A percentile compares a stretch with the other conserved stretches of the same genome.
Conservation (phyloP, 805 yeast species). For the Starmerella ratchasimensis region DNA sequence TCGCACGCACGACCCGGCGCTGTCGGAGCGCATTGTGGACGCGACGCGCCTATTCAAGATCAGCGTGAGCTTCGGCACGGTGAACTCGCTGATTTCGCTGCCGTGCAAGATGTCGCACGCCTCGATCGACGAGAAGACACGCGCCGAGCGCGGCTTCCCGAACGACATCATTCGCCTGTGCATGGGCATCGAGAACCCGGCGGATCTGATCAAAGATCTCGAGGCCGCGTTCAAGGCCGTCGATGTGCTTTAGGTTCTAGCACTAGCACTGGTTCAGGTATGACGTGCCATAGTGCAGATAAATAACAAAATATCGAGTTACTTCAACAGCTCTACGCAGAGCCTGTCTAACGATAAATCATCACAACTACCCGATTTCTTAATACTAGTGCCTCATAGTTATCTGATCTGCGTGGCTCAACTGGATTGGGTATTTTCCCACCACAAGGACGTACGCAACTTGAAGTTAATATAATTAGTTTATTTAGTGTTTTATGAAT, state of each 20-base stretch:
- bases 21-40: slow-evolving; percentile 62
- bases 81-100: slow-evolving; percentile 79
- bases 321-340: too few relatives aligned
- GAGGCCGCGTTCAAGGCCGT: slow-evolving; percentile 54
- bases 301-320: too few relatives aligned
- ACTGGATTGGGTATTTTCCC: too few relatives aligned
- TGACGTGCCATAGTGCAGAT: too few relatives aligned
- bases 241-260: slow-evolving; percentile 31
- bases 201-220: slow-evolving; percentile 72
- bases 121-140: slow-evolving; percentile 75
- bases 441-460: too few relatives aligned
- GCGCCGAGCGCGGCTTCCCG: slow-evolving; percentile 80
- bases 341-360: too few relatives aligned
- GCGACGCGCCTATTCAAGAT: slow-evolving; percentile 67
- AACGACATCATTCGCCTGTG: slow-evolving; percentile 84
- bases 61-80: slow-evolving; percentile 90
- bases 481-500: too few relatives aligned
- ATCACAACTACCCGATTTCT: too few relatives aligned
- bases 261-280: too few relatives aligned
- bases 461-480: too few relatives aligned
- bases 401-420: too few relatives aligned
- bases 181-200: slow-evolving; percentile 75
- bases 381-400: too few relatives aligned
- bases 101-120: slow-evolving; percentile 97
- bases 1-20: slow-evolving; percentile 64